Conservation (phyloP, 495 filamentous ascomycete species). For the Hyaloscypha variabilis region DNA sequence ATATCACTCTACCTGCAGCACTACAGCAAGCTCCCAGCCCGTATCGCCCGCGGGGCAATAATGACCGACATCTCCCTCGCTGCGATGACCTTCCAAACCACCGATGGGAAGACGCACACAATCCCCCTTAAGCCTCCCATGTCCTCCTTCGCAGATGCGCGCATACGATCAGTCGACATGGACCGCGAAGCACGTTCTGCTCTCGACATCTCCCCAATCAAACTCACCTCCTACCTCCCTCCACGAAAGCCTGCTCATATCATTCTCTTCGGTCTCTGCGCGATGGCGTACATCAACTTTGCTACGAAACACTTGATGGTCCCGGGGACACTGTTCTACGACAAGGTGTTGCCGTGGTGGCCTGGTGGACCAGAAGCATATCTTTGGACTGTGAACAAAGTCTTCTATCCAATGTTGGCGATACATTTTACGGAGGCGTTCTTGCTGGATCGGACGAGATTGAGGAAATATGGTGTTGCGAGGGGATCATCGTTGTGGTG, state of each 20-base stretch:
- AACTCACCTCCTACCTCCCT: constrained; percentile 55
- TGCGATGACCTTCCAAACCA: constrained; percentile 50
- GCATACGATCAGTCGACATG: constrained; percentile 66
- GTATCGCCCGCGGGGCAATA: constrained; percentile 41
- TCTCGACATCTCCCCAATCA: constrained; percentile 58
- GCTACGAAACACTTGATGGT: constrained; percentile 45
- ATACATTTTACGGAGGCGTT: constrained; percentile 58
- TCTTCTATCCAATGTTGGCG: constrained; percentile 48
- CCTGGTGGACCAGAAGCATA: constrained; percentile 54
- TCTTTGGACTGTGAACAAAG: constrained; percentile 38
- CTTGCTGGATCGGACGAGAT: constrained; percentile 48
- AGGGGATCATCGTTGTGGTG: constrained; percentile 58
- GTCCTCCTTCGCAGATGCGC: constrained; percentile 55
- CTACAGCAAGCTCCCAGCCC: constrained; percentile 41
- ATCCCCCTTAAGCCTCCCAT: constrained; percentile 67
- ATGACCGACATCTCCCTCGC: constrained; percentile 59
- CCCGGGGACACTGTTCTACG: constrained; percentile 56
- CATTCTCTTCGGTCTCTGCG: constrained; percentile 48
- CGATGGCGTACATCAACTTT: constrained; percentile 46
- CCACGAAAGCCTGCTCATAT: constrained; percentile 44
- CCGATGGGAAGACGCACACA: constrained; percentile 41
- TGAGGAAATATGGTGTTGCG: constrained; percentile 60
- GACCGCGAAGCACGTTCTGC: constrained; percentile 56
- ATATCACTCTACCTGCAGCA: constrained; percentile 64
- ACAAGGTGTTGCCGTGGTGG: constrained; percentile 44